These are phyloP conservation scores for Epithele typhae DNA, from an alignment of 768 basidiomycete genomes.

Conservation along the genomic window DNA sequence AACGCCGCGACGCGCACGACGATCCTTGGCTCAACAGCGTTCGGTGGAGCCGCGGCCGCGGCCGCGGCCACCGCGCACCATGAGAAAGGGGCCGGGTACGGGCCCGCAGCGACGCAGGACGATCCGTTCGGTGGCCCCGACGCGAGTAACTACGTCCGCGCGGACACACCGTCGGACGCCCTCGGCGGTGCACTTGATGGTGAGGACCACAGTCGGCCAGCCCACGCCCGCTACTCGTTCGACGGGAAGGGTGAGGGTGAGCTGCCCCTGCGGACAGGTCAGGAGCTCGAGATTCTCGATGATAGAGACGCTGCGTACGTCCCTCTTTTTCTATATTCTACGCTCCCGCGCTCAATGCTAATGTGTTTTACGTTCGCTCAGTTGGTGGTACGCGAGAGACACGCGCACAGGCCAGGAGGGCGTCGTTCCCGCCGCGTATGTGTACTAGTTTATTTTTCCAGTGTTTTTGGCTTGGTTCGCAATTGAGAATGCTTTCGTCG, in stretches of 20 bases:
- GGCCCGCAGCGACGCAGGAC: constrained; percentile 22
- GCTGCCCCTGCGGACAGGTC: constrained; percentile 60
- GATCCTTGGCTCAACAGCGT: constrained; percentile 57
- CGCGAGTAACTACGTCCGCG: constrained; percentile 71
- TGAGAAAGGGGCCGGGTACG: constrained; percentile 57
- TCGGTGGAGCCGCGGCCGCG: constrained; percentile 26
- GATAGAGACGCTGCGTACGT: constrained; percentile 78
- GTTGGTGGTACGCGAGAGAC: constrained; percentile 95
- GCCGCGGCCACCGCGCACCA: no score
- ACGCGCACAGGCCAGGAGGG: constrained; percentile 77
- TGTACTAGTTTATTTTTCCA: constrained; percentile 51
- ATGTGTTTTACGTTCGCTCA: no score
- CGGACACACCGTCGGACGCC: constrained; percentile 78
- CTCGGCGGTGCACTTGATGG: constrained; percentile 53
- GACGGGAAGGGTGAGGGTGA: constrained; percentile 79
- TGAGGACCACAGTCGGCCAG: constrained; percentile 69
- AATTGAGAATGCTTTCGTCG: constrained; percentile 23
- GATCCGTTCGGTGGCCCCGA: constrained; percentile 68
- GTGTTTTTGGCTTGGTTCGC: constrained; percentile 14
- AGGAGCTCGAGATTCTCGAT: constrained; percentile 73
- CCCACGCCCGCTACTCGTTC: constrained; percentile 80
- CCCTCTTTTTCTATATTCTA: background rate
- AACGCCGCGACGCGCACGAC: constrained; percentile 85
- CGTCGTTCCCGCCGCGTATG: constrained; percentile 87
- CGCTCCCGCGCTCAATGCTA: no score